Percentiles rank a stretch among this genome's conserved stretches.
phyloP scores from a whole-genome alignment of 2,329 filamentous ascomycete genomes.

The Thelonectria olida region DNA sequence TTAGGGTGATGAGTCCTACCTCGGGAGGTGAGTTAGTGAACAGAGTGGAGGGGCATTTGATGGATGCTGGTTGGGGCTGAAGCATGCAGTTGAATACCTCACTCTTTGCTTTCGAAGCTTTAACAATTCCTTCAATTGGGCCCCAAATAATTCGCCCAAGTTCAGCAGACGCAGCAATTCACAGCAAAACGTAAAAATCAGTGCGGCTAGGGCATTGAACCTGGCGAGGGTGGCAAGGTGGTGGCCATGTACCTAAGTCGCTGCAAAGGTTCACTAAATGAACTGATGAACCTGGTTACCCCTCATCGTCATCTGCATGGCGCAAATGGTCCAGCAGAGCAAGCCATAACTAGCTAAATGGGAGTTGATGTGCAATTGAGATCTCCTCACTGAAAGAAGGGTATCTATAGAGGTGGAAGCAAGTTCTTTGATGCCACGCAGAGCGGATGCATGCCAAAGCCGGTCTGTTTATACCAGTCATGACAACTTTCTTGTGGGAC shows the following conservation, averaged over 20 bases:
- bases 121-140: too few relatives aligned
- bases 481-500: background rate
- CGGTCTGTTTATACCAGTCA: too few relatives aligned
- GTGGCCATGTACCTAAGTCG: background rate
- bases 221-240: background rate
- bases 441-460: too few relatives aligned
- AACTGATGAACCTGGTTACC: background rate
- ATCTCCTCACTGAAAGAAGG: background rate
- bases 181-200: background rate
- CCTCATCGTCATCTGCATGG: background rate
- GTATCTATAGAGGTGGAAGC: too few relatives aligned
- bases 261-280: background rate
- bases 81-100: too few relatives aligned
- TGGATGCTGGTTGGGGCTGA: too few relatives aligned
- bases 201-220: background rate
- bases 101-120: background rate
- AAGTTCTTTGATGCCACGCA: too few relatives aligned
- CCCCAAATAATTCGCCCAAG: too few relatives aligned
- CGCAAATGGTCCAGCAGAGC: too few relatives aligned
- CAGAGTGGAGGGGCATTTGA: background rate
- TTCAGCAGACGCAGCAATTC: background rate
- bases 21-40: constrained; percentile 21
- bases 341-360: background rate
- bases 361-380: background rate
- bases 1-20: constrained; percentile 16